These are phyloP conservation scores for Cyclocybe cylindracea DNA, from an alignment of 768 basidiomycete species.

Conservation along the genomic window DNA sequence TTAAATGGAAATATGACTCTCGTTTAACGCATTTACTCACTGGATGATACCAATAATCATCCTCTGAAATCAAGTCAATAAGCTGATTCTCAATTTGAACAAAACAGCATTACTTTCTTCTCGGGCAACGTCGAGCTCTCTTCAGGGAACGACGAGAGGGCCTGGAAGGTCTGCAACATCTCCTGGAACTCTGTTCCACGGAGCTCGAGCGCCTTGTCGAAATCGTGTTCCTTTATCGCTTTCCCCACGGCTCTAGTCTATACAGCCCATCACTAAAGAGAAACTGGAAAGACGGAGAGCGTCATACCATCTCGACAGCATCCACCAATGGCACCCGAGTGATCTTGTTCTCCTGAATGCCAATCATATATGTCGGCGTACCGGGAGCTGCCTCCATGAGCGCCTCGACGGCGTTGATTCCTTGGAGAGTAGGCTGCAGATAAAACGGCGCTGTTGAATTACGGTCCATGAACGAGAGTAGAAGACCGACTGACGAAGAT, in stretches of 20 bases:
- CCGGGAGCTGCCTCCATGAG: constrained; percentile 83
- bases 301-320: constrained; percentile 80
- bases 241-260: constrained; percentile 86
- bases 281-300: neutral
- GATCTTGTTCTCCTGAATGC: constrained; percentile 94
- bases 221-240: constrained; percentile 83
- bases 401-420: constrained; percentile 89
- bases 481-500: constrained; percentile 65
- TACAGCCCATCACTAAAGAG: neutral
- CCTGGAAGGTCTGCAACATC: constrained; percentile 80
- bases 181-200: constrained; percentile 93
- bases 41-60: constrained; percentile 85
- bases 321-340: constrained; percentile 89
- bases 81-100: neutral
- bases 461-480: neutral
- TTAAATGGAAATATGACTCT: neutral
- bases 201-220: constrained; percentile 81
- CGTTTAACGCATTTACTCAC: constrained; percentile 43
- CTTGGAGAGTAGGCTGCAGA: constrained; percentile 90
- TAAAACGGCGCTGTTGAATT: neutral
- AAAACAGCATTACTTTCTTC: constrained; percentile 38
- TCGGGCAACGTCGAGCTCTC: constrained; percentile 50
- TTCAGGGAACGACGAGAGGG: constrained; percentile 64
- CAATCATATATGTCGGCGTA: constrained; percentile 97
- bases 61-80: constrained; percentile 42